These are phyloP conservation scores for Camellia granthamiana DNA, from an alignment of 148 eudicot genomes.

Conservation along the genomic window DNA sequence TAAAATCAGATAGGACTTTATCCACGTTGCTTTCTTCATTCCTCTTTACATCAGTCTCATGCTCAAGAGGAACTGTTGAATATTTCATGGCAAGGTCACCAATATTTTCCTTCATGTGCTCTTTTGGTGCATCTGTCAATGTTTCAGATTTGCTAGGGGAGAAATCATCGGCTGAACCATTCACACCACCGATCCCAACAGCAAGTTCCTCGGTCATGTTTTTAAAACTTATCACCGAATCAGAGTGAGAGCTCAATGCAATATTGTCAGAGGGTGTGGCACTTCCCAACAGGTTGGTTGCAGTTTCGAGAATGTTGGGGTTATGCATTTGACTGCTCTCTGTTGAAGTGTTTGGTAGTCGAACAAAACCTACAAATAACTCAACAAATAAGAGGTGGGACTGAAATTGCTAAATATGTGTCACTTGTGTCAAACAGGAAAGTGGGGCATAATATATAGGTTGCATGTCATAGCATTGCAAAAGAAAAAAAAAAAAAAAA, in stretches of 20 bases:
- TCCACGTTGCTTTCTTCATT: constrained; percentile 14
- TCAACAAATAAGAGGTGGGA: background rate
- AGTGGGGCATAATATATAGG: background rate
- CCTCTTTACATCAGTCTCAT: constrained; percentile 21
- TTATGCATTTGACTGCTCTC: constrained; percentile 11
- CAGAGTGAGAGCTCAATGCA: constrained; percentile 12
- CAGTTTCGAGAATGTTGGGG: constrained; percentile 19
- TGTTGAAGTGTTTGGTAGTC: constrained; percentile 14
- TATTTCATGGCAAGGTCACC: constrained; percentile 10
- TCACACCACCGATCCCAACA: background rate
- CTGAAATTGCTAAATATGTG: background rate
- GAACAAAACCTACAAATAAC: constrained; percentile 25
- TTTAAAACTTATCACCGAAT: constrained; percentile 14
- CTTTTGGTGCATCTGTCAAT: background rate
- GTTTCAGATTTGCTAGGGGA: constrained; percentile 9
- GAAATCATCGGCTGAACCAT: constrained; percentile 4
- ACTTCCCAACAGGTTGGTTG: constrained; percentile 19
- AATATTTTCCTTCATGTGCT: constrained; percentile 11
- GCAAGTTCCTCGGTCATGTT: constrained; percentile 24
- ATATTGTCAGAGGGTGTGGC: constrained; percentile 16
- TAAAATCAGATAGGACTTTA: constrained; percentile 9
- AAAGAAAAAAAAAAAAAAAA: background rate
- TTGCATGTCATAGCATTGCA: background rate
- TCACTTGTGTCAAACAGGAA: background rate
- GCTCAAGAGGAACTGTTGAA: constrained; percentile 8